Evolutionary conservation across 2,329 filamentous ascomycete species (phyloP).

Genomic region (Fusarium mexicanum): DNA sequence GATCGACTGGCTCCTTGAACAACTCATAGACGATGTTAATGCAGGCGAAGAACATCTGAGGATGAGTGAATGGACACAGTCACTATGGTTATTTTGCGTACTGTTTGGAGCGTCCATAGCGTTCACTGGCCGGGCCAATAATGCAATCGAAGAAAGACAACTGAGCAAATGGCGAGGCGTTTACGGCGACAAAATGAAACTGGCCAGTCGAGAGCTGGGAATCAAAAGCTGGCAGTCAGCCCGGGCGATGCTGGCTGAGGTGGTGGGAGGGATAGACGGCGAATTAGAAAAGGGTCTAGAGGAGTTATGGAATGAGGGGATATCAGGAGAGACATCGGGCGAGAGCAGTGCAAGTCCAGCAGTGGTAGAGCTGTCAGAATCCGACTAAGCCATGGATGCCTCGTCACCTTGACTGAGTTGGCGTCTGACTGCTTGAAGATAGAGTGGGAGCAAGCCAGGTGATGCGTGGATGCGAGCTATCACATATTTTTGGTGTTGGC

Average conservation of each 20-base stretch:
- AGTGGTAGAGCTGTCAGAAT: conserved; percentile 42
- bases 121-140: conserved; percentile 49
- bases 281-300: conserved; percentile 53
- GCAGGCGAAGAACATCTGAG: conserved; percentile 53
- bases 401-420: conserved; percentile 3
- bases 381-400: conserved; percentile 33
- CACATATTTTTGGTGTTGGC: conserved; percentile 6
- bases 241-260: conserved; percentile 49
- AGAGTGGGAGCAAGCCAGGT: conserved; percentile 2
- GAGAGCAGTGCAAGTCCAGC: conserved; percentile 34
- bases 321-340: conserved; percentile 28
- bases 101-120: conserved; percentile 57
- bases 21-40: conserved; percentile 56
- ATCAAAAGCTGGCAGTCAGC: conserved; percentile 53
- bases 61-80: conserved; percentile 53
- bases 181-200: conserved; percentile 54
- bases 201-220: conserved; percentile 51
- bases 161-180: conserved; percentile 50
- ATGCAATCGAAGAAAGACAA: conserved; percentile 49
- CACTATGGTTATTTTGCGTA: conserved; percentile 58
- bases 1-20: conserved; percentile 57
- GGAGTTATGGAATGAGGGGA: conserved; percentile 54
- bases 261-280: conserved; percentile 54
- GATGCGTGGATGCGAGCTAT: conserved; percentile 24
- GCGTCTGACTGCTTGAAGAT: conserved; percentile 15